Percentiles rank a stretch among this genome's conserved stretches.
Evolutionary conservation across 1,284 basidiomycete species (phyloP).

Genomic region (Moesziomyces aphidis): DNA sequence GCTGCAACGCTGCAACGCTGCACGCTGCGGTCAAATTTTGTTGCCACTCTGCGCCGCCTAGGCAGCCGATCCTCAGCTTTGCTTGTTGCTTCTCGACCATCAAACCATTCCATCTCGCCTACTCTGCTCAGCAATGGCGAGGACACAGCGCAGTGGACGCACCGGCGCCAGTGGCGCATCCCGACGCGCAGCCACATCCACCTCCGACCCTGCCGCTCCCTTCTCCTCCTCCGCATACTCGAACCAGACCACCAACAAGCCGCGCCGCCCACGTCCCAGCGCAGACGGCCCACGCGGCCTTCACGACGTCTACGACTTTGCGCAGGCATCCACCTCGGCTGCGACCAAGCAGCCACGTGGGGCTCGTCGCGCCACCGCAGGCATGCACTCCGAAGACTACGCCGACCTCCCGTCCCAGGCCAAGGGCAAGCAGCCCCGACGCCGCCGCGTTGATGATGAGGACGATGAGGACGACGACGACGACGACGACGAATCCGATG

Average conservation of each 20-base stretch:
- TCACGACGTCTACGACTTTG: conserved; percentile 32
- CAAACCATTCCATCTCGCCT: neutral
- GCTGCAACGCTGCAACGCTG: no score
- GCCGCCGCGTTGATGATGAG: conserved; percentile 6
- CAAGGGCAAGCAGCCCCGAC: conserved; percentile 24
- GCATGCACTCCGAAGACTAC: conserved; percentile 34
- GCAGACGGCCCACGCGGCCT: conserved; percentile 11
- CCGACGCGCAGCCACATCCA: neutral
- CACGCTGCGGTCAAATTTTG: neutral
- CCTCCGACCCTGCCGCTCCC: conserved; percentile 7
- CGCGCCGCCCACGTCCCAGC: conserved; percentile 12
- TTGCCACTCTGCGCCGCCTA: neutral
- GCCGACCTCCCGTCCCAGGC: conserved; percentile 35
- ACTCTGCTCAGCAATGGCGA: conserved; percentile 1
- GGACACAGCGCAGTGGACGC: neutral
- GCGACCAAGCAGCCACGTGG: conserved; percentile 24
- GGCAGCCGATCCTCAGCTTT: neutral
- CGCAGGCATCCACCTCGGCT: conserved; percentile 32
- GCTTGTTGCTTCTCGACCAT: neutral
- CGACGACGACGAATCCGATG: conserved; percentile 21
- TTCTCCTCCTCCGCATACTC: conserved; percentile 32
- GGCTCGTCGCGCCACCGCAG: conserved; percentile 27
- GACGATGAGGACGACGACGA: conserved; percentile 27
- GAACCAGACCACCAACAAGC: conserved; percentile 7
- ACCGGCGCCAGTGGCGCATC: neutral